Conservation (phyloP, 2,329 filamentous ascomycete species). For the Domatiomyces catenatus region DNA sequence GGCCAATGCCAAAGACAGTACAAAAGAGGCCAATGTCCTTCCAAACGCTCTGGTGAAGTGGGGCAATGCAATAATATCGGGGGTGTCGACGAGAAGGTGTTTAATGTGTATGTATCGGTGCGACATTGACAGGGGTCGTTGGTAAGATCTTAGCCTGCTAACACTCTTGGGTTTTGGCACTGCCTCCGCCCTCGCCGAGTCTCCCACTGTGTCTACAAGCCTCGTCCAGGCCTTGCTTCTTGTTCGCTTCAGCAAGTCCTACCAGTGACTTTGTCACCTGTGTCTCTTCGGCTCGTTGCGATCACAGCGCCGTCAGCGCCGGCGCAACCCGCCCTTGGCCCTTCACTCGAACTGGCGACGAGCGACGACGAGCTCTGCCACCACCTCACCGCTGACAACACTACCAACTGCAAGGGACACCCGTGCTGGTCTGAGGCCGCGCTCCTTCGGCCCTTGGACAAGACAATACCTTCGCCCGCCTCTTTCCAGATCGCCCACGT, state of each 20-base stretch:
- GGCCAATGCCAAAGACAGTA: no score
- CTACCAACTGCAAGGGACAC: neutral
- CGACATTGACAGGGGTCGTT: no score
- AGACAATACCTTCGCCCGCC: neutral
- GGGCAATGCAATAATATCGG: no score
- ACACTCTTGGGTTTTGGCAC: neutral
- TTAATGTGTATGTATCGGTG: no score
- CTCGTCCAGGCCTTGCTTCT: neutral
- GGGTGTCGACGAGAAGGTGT: no score
- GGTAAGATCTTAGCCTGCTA: no score
- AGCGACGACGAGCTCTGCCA: neutral
- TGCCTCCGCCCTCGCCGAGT: neutral
- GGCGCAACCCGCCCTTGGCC: neutral
- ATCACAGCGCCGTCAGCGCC: neutral
- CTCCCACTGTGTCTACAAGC: neutral
- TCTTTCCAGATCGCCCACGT: neutral
- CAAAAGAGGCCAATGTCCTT: no score
- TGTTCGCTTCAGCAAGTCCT: neutral
- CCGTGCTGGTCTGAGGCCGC: neutral
- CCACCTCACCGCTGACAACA: neutral
- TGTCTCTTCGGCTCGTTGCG: neutral
- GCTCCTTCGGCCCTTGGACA: neutral
- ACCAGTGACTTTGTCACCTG: constrained; percentile 1
- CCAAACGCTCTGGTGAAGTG: no score
- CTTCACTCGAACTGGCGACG: no score